Conservation (phyloP, 352 stramenopile species). For the Ophiocytium majus region DNA sequence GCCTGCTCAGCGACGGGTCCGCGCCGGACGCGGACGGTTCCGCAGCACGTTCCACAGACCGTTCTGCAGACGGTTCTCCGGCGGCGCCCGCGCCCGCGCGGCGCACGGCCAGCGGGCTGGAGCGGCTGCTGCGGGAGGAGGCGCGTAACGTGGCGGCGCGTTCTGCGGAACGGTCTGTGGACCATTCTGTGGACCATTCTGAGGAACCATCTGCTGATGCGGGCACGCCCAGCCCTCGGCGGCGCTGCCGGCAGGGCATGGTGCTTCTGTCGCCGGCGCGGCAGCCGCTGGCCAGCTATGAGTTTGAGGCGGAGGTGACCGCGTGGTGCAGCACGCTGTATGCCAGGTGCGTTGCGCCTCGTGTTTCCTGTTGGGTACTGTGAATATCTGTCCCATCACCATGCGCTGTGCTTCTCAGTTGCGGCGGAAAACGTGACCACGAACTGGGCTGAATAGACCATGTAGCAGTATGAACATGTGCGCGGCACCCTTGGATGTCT, state of each 20-base stretch:
- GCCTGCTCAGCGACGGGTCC: not conserved
- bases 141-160: not conserved
- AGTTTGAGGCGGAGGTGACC: slow-evolving; percentile 51
- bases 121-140: not conserved
- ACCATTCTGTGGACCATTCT: no score
- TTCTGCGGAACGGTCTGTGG: no score
- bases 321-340: not conserved
- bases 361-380: no score
- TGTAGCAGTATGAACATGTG: no score
- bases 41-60: not conserved
- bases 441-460: no score
- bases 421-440: no score
- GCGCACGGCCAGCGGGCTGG: not conserved
- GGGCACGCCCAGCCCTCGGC: not conserved
- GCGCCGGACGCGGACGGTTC: no score
- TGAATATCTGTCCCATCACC: no score
- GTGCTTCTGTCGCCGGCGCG: slow-evolving; percentile 11
- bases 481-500: no score
- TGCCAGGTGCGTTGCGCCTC: not conserved
- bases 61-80: not conserved
- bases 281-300: slow-evolving; percentile 37
- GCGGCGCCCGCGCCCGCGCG: no score
- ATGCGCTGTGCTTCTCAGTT: no score
- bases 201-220: no score
- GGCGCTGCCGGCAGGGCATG: not conserved